phyloP scores from a whole-genome alignment of 192 early-diverging fungal genomes.

The Gonapodya sp. region DNA sequence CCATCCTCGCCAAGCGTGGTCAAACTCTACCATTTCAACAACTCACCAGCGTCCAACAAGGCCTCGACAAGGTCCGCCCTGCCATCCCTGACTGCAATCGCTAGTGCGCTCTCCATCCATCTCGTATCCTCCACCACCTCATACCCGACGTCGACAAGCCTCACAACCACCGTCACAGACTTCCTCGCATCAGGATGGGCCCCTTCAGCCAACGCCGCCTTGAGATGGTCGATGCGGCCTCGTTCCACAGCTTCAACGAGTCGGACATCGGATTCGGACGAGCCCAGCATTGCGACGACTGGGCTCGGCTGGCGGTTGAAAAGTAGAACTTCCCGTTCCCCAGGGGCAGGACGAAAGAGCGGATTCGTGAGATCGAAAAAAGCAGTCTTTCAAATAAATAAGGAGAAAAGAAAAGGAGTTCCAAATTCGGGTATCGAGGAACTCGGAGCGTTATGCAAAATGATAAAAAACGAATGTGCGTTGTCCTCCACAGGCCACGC shows the following conservation, averaged over 20 bases:
- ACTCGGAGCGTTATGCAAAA: too few species aligned
- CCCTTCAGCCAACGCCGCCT: not conserved
- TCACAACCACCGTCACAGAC: not conserved
- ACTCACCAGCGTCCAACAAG: not conserved
- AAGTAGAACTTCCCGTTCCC: too few species aligned
- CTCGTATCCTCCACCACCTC: not conserved
- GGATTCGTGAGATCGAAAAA: too few species aligned
- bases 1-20: too few species aligned
- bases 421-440: too few species aligned
- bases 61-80: not conserved
- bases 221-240: not conserved
- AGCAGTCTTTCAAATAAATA: too few species aligned
- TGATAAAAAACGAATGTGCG: too few species aligned
- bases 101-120: not conserved
- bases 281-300: not conserved
- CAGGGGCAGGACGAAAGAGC: too few species aligned
- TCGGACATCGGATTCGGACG: not conserved
- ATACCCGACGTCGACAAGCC: not conserved
- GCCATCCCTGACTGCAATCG: not conserved
- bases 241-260: not conserved
- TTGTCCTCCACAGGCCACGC: too few species aligned
- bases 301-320: too few species aligned
- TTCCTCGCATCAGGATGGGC: not conserved
- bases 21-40: not conserved
- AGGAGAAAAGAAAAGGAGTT: too few species aligned